Conservation (phyloP, 169 alveolate species). For the Plasmodium vinckei region DNA sequence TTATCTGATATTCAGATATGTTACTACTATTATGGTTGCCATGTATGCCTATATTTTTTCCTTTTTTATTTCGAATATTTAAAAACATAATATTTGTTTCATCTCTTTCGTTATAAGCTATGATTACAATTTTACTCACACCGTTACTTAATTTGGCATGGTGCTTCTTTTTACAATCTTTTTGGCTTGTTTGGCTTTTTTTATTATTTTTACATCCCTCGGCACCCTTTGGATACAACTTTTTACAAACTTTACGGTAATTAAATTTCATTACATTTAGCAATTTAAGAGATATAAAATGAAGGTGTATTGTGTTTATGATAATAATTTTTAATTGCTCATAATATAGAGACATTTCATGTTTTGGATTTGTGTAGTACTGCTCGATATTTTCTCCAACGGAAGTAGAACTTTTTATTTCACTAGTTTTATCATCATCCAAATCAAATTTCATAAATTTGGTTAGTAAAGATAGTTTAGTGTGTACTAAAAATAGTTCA, state of each 20-base stretch:
- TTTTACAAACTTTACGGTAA: constrained; percentile 20
- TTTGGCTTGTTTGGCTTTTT: too few relatives aligned
- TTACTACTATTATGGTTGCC: background rate
- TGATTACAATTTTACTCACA: background rate
- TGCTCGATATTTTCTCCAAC: too few relatives aligned
- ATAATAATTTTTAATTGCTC: constrained; percentile 8
- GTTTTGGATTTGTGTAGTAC: too few relatives aligned
- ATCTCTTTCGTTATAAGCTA: background rate
- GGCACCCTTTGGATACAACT: background rate
- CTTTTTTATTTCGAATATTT: background rate
- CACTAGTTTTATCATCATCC: too few relatives aligned
- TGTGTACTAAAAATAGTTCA: too few relatives aligned
- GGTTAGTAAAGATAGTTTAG: too few relatives aligned
- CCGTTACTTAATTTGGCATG: background rate
- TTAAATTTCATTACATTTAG: constrained; percentile 22
- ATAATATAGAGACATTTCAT: background rate
- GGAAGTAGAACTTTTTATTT: too few relatives aligned
- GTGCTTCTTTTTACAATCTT: too few relatives aligned
- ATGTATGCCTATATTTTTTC: background rate
- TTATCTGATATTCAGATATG: constrained; percentile 4
- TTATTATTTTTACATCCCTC: too few relatives aligned
- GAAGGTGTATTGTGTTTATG: background rate
- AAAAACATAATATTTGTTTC: constrained; percentile 18
- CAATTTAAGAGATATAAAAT: constrained; percentile 11
- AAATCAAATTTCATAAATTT: too few relatives aligned